Evolutionary conservation across 768 basidiomycete species (phyloP), one percentile per base, ranked within the genome.

Genomic region (Artomyces pyxidatus): DNA sequence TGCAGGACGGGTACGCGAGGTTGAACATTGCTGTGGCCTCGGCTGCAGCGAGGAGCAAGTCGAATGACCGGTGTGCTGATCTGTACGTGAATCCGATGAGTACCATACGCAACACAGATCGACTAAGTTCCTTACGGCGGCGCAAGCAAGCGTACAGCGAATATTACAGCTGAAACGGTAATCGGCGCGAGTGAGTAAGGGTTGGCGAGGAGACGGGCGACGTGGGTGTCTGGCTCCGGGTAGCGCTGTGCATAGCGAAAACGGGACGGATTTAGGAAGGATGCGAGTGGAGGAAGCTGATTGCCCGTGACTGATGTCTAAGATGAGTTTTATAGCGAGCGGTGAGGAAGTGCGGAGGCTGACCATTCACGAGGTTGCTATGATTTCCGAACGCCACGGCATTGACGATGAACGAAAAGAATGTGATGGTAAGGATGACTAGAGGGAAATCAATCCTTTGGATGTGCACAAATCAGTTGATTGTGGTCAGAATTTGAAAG

Each of bases 1-100:
- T 73, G 35, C 83, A 90, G 0, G 93, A 85, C 2, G 83, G 80
- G 62, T 93, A 95, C 0, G 96, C 87, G 21, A 94, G 74, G 32
- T 79, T 77, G 64, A 87, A 88, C 4, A 92, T 95, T 14, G 88
- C 68, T 10, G 83, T 61, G 0, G 92, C 84, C 46, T 92, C 80
- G 6, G 86, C 54, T 5, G 80, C 76, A 0, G 96, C 90, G 35
- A 96, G 70, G n/a, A 80, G 64, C n/a, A 95, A 78, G 65, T 99
- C 95, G n/a, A 82, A 77, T 0, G 75, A 65, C 10, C 80, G 73
- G 50, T 90, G 88, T 52, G 85, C 80, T 12, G 67, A 48, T 29
- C 71, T 73, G 41, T 32, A 3, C 1, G 41, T 12, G 4, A 21
- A 3, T 53, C 2, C 32, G 37, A 53, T 12, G 6, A 27, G 39